These are phyloP conservation scores for Carex scoparia DNA, from an alignment of 176 grass and related monocot genomes.

Conservation along the genomic window DNA sequence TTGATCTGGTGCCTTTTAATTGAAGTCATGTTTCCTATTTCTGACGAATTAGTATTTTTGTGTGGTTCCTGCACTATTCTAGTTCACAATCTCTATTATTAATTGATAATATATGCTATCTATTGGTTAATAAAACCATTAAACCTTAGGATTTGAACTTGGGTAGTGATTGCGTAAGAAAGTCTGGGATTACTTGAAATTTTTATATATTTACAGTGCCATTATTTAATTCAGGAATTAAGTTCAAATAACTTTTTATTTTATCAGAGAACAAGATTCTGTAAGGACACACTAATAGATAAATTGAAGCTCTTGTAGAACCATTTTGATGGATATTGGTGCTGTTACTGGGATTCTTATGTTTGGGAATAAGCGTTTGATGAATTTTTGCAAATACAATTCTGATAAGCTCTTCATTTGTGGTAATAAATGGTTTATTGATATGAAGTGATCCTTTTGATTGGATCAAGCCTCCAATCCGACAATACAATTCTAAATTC, in stretches of 20 bases:
- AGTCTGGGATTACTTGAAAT: neutral
- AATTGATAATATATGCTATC: constrained; percentile 3
- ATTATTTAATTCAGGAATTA: constrained; percentile 7
- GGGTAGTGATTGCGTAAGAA: neutral
- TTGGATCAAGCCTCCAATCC: neutral
- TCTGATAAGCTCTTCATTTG: neutral
- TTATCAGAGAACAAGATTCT: neutral
- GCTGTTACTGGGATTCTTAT: neutral
- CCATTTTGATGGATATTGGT: neutral
- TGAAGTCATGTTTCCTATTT: neutral
- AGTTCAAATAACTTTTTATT: neutral
- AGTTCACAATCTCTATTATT: constrained; percentile 1
- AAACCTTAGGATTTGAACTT: neutral
- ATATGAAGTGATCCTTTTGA: neutral
- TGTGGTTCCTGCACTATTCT: neutral
- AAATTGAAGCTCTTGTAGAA: neutral
- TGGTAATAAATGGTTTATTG: constrained; percentile 1
- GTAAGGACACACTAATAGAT: constrained; percentile 5
- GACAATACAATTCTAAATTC: neutral
- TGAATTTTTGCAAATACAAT: neutral
- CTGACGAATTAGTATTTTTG: neutral
- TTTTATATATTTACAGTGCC: neutral
- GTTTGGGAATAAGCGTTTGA: neutral
- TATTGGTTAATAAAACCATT: neutral
- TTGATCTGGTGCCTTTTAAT: constrained; percentile 14